A percentile compares a stretch with the other conserved stretches of the same genome.
Conservation (phyloP, 495 filamentous ascomycete species). For the Neurospora terricola region DNA sequence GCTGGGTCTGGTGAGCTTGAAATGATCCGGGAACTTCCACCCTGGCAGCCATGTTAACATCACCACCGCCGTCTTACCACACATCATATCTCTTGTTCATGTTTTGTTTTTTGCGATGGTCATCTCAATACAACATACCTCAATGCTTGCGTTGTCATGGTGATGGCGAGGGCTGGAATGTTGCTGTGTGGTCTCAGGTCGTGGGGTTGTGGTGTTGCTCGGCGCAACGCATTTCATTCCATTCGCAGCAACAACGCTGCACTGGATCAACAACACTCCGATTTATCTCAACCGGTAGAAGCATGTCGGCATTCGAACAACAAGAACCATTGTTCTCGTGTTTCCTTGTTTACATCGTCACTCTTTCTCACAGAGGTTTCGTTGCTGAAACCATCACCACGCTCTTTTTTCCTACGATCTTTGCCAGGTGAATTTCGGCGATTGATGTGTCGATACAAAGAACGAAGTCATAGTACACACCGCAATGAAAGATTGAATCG, state of each 20-base stretch:
- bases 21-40: background rate
- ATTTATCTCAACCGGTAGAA: background rate
- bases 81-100: slow-evolving; percentile 3
- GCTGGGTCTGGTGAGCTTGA: background rate
- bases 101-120: background rate
- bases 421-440: background rate
- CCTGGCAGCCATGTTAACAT: background rate
- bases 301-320: background rate
- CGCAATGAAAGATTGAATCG: background rate
- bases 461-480: background rate
- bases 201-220: slow-evolving; percentile 3
- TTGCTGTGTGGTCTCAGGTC: background rate
- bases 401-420: background rate
- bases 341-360: background rate
- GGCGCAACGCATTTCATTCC: slow-evolving; percentile 10
- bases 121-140: background rate
- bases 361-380: background rate
- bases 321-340: background rate
- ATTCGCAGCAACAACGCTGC: background rate
- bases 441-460: background rate
- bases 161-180: slow-evolving; percentile 3
- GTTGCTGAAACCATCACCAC: background rate
- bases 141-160: background rate
- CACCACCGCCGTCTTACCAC: background rate
- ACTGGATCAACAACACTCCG: background rate